Evolutionary conservation across 1,139 yeast species (phyloP).

Genomic region (Pneumocystis sp.): DNA sequence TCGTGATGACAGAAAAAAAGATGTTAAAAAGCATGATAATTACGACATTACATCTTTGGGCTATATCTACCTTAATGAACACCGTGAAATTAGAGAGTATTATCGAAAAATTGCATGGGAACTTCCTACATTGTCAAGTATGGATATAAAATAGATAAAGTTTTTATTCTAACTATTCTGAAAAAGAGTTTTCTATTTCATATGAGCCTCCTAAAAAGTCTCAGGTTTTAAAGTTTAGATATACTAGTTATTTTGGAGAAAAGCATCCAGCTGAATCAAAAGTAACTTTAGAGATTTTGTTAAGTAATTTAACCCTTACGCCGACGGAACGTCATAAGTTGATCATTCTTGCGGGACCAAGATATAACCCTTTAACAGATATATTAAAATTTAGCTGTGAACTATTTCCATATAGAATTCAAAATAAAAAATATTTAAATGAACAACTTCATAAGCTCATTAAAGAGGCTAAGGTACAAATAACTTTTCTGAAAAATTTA

Average conservation of each 20-base stretch:
- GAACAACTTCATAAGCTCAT: conserved; percentile 49
- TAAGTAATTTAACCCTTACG: conserved; percentile 40
- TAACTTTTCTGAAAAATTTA: background rate
- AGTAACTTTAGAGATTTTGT: conserved; percentile 45
- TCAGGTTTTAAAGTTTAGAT: conserved; percentile 50
- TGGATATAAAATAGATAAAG: background rate
- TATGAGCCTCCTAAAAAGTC: conserved; percentile 20
- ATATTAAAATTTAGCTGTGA: conserved; percentile 47
- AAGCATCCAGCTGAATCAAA: conserved; percentile 57
- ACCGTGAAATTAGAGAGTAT: conserved; percentile 35
- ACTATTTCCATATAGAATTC: conserved; percentile 61
- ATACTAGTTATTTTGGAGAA: conserved; percentile 60
- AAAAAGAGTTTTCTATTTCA: conserved; percentile 38
- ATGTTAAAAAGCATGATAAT: background rate
- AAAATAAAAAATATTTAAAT: conserved; percentile 63
- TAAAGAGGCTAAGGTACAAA: conserved; percentile 37
- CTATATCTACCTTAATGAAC: conserved; percentile 45
- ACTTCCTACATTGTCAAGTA: conserved; percentile 50
- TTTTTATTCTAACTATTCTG: background rate
- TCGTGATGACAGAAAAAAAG: background rate
- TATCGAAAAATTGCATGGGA: conserved; percentile 82
- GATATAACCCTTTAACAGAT: conserved; percentile 52
- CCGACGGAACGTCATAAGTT: conserved; percentile 54
- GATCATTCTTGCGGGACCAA: conserved; percentile 60
- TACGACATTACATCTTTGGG: conserved; percentile 1